Percentiles rank a stretch among this genome's conserved stretches.
Conservation (phyloP, 352 stramenopile genomes). For the Lagenidium sp. region DNA sequence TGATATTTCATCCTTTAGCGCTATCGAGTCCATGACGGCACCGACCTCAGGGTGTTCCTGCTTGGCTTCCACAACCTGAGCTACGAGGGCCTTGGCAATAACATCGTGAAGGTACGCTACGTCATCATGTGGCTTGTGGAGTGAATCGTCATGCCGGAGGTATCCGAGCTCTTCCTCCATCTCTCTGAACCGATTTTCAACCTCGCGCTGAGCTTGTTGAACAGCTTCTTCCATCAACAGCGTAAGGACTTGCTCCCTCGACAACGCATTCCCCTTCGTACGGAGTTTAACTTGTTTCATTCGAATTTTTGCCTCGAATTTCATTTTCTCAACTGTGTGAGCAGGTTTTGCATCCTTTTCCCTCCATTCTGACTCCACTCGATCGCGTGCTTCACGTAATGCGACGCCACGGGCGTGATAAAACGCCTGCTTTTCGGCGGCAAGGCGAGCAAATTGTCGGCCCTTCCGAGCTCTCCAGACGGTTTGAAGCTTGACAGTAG, state of each 20-base stretch:
- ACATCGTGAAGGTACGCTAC: constrained; percentile 49
- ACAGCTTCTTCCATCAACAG: constrained; percentile 83
- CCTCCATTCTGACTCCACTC: constrained; percentile 64
- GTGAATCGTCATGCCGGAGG: constrained; percentile 27
- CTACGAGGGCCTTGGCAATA: constrained; percentile 55
- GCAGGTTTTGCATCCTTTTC: constrained; percentile 59
- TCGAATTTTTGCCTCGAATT: constrained; percentile 90
- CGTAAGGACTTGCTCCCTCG: constrained; percentile 67
- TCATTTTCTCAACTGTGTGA: constrained; percentile 86
- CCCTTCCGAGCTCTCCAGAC: constrained; percentile 70
- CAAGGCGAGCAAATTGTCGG: constrained; percentile 49
- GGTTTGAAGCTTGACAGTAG: constrained; percentile 79
- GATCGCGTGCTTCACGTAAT: constrained; percentile 41
- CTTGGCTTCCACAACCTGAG: constrained; percentile 47
- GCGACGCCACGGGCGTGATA: constrained; percentile 79
- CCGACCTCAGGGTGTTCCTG: constrained; percentile 33
- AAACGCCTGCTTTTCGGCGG: constrained; percentile 85
- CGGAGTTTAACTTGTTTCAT: constrained; percentile 90
- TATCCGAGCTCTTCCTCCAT: constrained; percentile 84
- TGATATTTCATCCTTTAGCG: constrained; percentile 38
- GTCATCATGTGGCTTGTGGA: constrained; percentile 33
- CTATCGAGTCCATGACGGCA: constrained; percentile 43
- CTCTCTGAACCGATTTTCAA: constrained; percentile 76
- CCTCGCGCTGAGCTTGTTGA: constrained; percentile 61
- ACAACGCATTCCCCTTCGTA: constrained; percentile 73